Percentiles rank a stretch among this genome's conserved stretches.
Conservation (phyloP, 495 filamentous ascomycete genomes). For the Penicillium egyptiacum region DNA sequence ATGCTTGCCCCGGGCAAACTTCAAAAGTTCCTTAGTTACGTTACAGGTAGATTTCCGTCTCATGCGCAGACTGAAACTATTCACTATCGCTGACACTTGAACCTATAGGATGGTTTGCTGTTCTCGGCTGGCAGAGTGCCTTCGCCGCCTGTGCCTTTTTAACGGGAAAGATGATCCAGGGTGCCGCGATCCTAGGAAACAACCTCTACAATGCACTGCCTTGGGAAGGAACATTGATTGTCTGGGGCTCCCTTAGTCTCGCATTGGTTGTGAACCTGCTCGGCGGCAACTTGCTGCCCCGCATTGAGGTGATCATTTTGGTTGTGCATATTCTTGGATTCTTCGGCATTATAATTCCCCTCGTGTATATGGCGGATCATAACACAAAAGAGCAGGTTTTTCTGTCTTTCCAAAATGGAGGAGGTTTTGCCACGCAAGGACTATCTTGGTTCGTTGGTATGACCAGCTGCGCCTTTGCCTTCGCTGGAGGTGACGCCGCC, state of each 20-base stretch:
- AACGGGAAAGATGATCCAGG: constrained; percentile 39
- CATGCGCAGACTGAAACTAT: constrained; percentile 3
- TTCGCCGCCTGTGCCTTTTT: constrained; percentile 31
- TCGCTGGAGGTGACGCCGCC: constrained; percentile 33
- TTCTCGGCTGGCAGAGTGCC: constrained; percentile 35
- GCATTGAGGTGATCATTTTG: constrained; percentile 39
- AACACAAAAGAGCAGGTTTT: constrained; percentile 31
- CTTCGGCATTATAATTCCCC: constrained; percentile 48
- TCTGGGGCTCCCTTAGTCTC: constrained; percentile 29
- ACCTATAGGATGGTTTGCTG: constrained; percentile 33
- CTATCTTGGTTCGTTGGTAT: constrained; percentile 39
- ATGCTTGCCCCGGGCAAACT: constrained; percentile 39
- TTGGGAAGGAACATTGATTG: constrained; percentile 45
- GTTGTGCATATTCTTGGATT: constrained; percentile 45
- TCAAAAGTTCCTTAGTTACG: constrained; percentile 43
- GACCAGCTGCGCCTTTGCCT: constrained; percentile 31
- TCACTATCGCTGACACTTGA: constrained; percentile 14
- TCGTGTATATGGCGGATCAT: constrained; percentile 27
- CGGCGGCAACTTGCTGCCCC: constrained; percentile 38
- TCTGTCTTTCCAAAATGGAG: constrained; percentile 35
- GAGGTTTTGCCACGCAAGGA: constrained; percentile 35
- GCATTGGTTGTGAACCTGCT: constrained; percentile 32
- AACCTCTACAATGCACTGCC: constrained; percentile 27
- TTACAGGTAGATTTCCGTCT: constrained; percentile 29
- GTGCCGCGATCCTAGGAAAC: constrained; percentile 27